phyloP scores from a whole-genome alignment of 176 grass and related monocot species.

The Urochloa ruziziensis region DNA sequence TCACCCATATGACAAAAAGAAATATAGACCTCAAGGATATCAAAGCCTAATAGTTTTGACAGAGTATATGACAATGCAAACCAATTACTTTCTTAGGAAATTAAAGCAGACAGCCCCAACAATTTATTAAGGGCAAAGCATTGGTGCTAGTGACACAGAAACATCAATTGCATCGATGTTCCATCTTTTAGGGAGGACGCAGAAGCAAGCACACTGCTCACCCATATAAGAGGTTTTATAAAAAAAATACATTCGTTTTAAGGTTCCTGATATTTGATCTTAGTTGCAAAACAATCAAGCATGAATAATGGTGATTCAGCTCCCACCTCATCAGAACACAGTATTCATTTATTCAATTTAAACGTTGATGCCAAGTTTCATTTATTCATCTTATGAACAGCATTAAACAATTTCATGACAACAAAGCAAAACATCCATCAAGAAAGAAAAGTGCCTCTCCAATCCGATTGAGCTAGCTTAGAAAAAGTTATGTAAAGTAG shows the following conservation, averaged over 20 bases:
- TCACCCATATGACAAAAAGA: background rate
- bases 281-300: background rate
- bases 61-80: background rate
- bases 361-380: background rate
- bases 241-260: background rate
- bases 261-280: background rate
- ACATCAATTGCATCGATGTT: background rate
- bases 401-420: background rate
- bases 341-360: background rate
- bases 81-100: constrained; percentile 3
- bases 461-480: background rate
- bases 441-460: background rate
- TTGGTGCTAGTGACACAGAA: background rate
- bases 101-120: background rate
- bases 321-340: background rate
- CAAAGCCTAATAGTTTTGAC: background rate
- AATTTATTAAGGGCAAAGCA: background rate
- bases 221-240: too few relatives aligned
- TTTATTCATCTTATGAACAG: background rate
- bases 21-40: background rate
- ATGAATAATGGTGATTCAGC: background rate
- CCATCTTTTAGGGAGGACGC: background rate
- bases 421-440: background rate
- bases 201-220: too few relatives aligned
- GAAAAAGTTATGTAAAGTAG: background rate